Base-by-base conservation (phyloP, 106 monocot species). In the Dendrobium catenatum region DNA sequence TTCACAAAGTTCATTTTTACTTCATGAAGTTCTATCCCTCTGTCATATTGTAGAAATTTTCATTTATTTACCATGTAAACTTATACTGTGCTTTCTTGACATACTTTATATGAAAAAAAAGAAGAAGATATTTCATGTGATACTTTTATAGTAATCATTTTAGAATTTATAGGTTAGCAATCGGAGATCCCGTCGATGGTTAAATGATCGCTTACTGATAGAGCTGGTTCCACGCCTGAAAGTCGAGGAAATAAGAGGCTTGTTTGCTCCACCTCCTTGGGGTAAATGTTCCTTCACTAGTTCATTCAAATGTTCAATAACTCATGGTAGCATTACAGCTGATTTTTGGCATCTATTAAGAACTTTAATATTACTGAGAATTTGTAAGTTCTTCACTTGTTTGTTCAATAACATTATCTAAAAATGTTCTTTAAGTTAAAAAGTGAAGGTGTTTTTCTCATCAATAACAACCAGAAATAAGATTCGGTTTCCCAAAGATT, bases 221-320 rank as follows among this genome's bases (percentile, higher is more conserved):
- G 99, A 99, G 79, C 89, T 99, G 75, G 95, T 99, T 78, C 99
- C 99, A 40, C 89, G 93, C 22, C 81, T 99, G 26, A 91, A 91
- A 87, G 99, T 81, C 18, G 99, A 99, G 55, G 99, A 99, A 93
- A 95, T 99, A 31, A 93, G 93, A 85, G 99, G 99, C 80, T 90
- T 95, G 17, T 99, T 99, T 88, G 95, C 99, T 78, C 99, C 95
- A 54, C 99, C 99, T 79, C 99, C 99, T 73, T 99, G 90, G 90
- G 98, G 99, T 99, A 93, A 80, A 26, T 33, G 4, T 85, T 54
- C 43, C 29, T 49, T 17, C 3, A 26, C 42, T 66, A 5, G 22
- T 83, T 76, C 55, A 42, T 48, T 19, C 8, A 19, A 56, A 55
- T 55, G 9, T 9, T 43, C 55, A 55, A 19, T 67, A 83, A 48